Conservation (phyloP, 192 early-diverging fungal species). For the Gonapodya prolifera region DNA sequence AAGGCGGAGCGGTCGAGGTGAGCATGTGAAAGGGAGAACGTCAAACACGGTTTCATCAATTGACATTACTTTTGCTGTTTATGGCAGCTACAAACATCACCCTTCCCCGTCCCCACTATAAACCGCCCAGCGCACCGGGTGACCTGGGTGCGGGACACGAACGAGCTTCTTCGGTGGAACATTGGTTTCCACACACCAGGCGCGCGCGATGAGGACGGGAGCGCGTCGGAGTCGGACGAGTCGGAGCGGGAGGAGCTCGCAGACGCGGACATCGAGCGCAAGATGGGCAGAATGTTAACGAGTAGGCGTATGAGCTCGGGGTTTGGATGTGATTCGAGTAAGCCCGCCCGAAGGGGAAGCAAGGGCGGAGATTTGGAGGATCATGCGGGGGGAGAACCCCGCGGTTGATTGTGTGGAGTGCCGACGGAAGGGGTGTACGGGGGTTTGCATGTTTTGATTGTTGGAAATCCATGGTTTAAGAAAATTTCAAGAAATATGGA, state of each 20-base stretch:
- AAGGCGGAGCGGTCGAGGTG: background rate
- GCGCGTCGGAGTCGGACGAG: background rate
- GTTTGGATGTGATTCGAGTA: background rate
- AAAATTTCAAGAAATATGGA: too few species aligned
- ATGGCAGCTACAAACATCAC: slow-evolving; percentile 48
- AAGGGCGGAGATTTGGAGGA: too few species aligned
- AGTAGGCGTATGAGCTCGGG: background rate
- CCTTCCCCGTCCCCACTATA: slow-evolving; percentile 65
- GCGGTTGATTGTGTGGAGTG: too few species aligned
- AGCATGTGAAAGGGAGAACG: too few species aligned
- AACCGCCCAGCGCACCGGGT: slow-evolving; percentile 47
- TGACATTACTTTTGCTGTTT: too few species aligned
- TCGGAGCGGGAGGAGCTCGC: background rate
- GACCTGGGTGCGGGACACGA: slow-evolving; percentile 77
- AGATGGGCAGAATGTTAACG: background rate
- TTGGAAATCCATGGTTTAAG: too few species aligned
- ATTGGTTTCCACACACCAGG: background rate
- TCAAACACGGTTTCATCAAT: background rate
- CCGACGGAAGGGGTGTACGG: too few species aligned
- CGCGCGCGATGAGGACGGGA: background rate
- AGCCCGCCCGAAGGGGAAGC: background rate
- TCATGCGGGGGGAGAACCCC: too few species aligned
- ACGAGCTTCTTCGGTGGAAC: slow-evolving; percentile 78
- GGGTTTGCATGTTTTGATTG: too few species aligned
- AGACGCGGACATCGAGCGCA: background rate